Percentiles rank a stretch among this genome's conserved stretches.
These are phyloP conservation scores for Umbilicus rupestris DNA, from an alignment of 164 flowering plant genomes.

Conservation along the genomic window DNA sequence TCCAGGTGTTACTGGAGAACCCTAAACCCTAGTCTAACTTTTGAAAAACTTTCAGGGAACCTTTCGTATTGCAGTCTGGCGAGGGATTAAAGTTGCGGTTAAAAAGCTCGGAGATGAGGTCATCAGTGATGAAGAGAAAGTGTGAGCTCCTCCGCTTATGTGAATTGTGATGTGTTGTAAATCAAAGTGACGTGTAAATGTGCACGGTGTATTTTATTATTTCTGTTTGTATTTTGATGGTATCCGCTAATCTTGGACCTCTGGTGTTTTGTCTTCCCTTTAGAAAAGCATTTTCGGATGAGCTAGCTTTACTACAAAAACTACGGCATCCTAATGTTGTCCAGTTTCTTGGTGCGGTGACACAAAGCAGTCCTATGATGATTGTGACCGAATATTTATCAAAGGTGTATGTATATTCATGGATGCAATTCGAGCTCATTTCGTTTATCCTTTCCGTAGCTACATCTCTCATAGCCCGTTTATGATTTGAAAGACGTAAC, in stretches of 20 bases:
- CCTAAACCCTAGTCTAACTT: background rate
- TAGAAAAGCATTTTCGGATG: slow-evolving; percentile 70
- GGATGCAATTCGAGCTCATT: background rate
- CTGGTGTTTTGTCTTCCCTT: slow-evolving; percentile 9
- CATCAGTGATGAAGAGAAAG: slow-evolving; percentile 67
- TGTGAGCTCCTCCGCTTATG: slow-evolving; percentile 50
- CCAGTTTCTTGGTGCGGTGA: slow-evolving; percentile 85
- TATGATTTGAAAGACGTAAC: background rate
- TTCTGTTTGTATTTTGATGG: background rate
- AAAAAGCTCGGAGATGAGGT: slow-evolving; percentile 74
- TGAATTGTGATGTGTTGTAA: background rate
- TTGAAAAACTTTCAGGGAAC: slow-evolving; percentile 58
- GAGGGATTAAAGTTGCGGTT: slow-evolving; percentile 89
- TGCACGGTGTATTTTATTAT: background rate
- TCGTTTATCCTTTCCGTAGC: background rate
- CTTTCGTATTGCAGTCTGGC: slow-evolving; percentile 71
- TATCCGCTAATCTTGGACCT: background rate
- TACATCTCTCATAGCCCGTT: background rate
- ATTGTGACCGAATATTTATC: slow-evolving; percentile 74
- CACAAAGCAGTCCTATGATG: slow-evolving; percentile 83
- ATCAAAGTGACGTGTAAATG: too few relatives aligned
- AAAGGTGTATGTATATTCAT: slow-evolving; percentile 32
- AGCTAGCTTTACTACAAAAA: slow-evolving; percentile 72
- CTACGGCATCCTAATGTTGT: slow-evolving; percentile 83
- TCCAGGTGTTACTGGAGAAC: background rate